phyloP scores from a whole-genome alignment of 768 basidiomycete species.

The Porpolomopsis calyptriformis region DNA sequence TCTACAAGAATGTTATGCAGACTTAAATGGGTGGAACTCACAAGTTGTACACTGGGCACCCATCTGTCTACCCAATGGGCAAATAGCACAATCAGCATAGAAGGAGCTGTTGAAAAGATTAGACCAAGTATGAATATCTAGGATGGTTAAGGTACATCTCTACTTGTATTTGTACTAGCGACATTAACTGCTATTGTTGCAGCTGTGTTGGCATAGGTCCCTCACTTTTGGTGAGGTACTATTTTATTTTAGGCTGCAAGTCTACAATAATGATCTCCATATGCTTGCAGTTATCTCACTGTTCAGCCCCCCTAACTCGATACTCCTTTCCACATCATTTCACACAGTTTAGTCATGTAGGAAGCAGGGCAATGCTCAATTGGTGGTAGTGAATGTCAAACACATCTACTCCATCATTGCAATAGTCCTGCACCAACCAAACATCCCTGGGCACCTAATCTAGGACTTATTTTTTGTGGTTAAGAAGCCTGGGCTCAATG shows the following conservation, averaged over 20 bases:
- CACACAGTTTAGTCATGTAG: constrained; percentile 13
- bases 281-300: constrained; percentile 9
- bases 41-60: background rate
- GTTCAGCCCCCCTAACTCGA: constrained; percentile 13
- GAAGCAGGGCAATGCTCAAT: constrained; percentile 8
- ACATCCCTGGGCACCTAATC: no score
- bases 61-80: constrained; percentile 4
- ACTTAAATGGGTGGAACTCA: background rate
- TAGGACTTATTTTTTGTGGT: constrained; percentile 10
- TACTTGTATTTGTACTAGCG: background rate
- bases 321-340: constrained; percentile 11
- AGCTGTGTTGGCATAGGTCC: background rate
- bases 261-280: background rate
- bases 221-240: constrained; percentile 12
- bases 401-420: constrained; percentile 15
- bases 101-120: background rate
- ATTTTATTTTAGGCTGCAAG: background rate
- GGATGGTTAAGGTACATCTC: constrained; percentile 1
- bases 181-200: background rate
- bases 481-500: constrained; percentile 17
- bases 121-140: background rate
- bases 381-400: constrained; percentile 10
- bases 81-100: constrained; percentile 6
- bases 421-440: constrained; percentile 11
- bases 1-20: background rate